Base-by-base conservation (phyloP, 1,139 yeast species). In the Candida sp. region DNA sequence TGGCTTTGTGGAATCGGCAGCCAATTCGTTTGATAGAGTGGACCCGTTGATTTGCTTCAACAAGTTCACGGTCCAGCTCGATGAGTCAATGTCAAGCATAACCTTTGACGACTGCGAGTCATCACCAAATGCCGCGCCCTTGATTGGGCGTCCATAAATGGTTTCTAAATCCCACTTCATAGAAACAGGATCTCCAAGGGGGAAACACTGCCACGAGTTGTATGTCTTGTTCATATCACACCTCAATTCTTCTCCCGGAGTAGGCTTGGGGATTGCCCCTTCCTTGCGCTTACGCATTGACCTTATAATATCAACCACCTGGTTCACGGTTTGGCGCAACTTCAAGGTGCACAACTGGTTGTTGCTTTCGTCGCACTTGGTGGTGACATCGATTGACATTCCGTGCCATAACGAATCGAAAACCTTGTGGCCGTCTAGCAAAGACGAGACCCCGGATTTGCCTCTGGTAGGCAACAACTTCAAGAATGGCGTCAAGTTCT, bases 351-450 rank as follows among this genome's bases (percentile, higher is more conserved):
- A 88, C 3, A 52, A 47, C 9, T n/a, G 9, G 26, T 26, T 26
- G 7, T 51, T 55, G n/a, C 62, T 62, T 3, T 48, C 53, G 5
- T 54, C 62, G 55, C 92, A 86, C 25, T 71, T 73, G 0, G 94
- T 86, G n/a, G 72, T 70, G 27, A 92, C 78, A 65, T 94, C 98
- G 48, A 94, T 84, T 1, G 97, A 83, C 92, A 96, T 88, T 26
- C 94, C 85, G 58, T 93, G 97, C 98, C 98, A 94, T 57, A 88
- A 85, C 0, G 98, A 87, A 63, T 92, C 97, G 68, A 91, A 96
- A n/a, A 96, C 82, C 62, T 86, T 87, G 67, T 93, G 98, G 11
- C 99, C 98, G 61, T 93, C 96, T 42, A 96, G 75, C 47, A 94
- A 73, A 0, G 96, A 83, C 0, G 97, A 83, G 40, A 94, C 75